phyloP scores from a whole-genome alignment of 2,329 filamentous ascomycete genomes.

The Trichoderma sp. region DNA sequence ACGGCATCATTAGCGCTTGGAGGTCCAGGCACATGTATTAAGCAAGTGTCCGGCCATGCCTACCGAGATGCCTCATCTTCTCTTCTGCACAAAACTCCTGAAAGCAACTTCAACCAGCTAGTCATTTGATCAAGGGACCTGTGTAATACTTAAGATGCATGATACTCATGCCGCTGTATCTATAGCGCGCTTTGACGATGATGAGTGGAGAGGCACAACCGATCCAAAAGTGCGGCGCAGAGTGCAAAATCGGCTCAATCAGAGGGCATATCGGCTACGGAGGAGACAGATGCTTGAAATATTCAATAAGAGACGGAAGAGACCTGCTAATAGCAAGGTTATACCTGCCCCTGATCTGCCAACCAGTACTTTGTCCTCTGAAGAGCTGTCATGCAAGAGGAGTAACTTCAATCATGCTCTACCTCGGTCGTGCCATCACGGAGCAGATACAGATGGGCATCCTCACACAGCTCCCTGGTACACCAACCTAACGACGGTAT shows the following conservation, averaged over 20 bases:
- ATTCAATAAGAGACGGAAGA: not conserved
- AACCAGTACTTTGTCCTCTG: not conserved
- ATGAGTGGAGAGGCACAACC: slow-evolving; percentile 13
- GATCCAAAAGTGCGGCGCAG: not conserved
- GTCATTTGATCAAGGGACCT: not conserved
- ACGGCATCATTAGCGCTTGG: not conserved
- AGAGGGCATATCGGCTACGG: slow-evolving; percentile 12
- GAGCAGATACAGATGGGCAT: not conserved
- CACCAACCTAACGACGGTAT: not conserved
- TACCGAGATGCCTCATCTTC: not conserved
- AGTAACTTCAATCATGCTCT: not conserved
- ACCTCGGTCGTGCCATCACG: not conserved
- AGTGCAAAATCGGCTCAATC: slow-evolving; percentile 17
- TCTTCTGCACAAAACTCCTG: not conserved
- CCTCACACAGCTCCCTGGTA: not conserved
- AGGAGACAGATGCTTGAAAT: not conserved
- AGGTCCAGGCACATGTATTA: not conserved
- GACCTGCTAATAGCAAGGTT: not conserved
- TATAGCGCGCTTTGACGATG: not conserved
- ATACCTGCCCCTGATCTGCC: not conserved
- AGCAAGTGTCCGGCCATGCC: not conserved
- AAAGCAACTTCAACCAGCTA: not conserved
- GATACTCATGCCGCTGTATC: not conserved
- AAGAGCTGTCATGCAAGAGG: not conserved
- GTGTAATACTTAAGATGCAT: not conserved